Conservation (phyloP, 805 yeast genomes). For the Nakazawaea populi region DNA sequence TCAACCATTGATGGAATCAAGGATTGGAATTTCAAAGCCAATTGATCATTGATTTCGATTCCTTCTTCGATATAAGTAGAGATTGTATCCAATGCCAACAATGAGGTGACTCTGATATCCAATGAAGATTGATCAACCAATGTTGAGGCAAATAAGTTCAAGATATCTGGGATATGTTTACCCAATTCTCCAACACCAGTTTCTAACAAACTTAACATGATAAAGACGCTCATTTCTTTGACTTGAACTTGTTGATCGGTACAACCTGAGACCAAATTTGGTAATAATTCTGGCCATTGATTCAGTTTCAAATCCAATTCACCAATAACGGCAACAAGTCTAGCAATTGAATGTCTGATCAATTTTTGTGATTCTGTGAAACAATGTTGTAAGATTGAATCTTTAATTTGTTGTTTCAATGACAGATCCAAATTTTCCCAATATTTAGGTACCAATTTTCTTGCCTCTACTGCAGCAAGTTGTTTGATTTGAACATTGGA, state of each 20-base stretch:
- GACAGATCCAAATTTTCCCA: slow-evolving; percentile 56
- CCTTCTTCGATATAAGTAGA: slow-evolving; percentile 63
- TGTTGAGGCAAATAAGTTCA: slow-evolving; percentile 64
- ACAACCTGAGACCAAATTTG: slow-evolving; percentile 63
- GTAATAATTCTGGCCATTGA: slow-evolving; percentile 75
- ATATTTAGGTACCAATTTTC: slow-evolving; percentile 68
- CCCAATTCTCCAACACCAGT: slow-evolving; percentile 53
- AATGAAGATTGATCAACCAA: slow-evolving; percentile 55
- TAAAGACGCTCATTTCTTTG: slow-evolving; percentile 80
- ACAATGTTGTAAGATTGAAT: slow-evolving; percentile 61
- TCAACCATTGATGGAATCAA: slow-evolving; percentile 76
- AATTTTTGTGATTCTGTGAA: slow-evolving; percentile 55
- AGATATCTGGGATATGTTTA: slow-evolving; percentile 57
- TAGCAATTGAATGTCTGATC: slow-evolving; percentile 84
- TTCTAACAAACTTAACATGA: slow-evolving; percentile 74
- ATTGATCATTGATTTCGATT: slow-evolving; percentile 36
- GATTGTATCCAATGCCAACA: slow-evolving; percentile 71
- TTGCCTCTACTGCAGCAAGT: slow-evolving; percentile 93
- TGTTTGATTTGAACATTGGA: slow-evolving; percentile 71
- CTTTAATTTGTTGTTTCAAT: slow-evolving; percentile 56
- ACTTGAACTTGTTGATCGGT: slow-evolving; percentile 47
- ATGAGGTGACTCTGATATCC: slow-evolving; percentile 77
- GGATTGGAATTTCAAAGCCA: slow-evolving; percentile 48
- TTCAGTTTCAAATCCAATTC: slow-evolving; percentile 57
- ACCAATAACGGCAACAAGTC: slow-evolving; percentile 85